Evolutionary conservation across 257 asterid species (phyloP), one percentile per base, ranked within the genome.

Genomic region (Verbena officinalis): DNA sequence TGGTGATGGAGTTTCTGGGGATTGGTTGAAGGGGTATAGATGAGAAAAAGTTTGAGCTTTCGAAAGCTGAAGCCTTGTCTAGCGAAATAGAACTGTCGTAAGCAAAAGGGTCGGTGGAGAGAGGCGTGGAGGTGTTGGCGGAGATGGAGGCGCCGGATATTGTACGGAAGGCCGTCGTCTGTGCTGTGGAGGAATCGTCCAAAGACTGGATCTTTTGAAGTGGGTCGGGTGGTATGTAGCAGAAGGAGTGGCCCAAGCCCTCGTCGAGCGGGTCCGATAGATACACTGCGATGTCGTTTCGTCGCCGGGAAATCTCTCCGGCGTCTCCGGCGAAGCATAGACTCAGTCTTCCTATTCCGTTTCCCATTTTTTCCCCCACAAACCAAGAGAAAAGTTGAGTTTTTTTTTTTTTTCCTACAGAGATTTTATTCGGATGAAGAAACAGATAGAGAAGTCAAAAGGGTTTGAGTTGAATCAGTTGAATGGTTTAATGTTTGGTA

Each of bases 81-180:
- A 80, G 62, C n/a, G 72, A 48, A 23, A 75, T 67, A 7, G 81
- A 64, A 16, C 40, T 46, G 60, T 62, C 45, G 83, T 77, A 86
- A 7, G 90, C 71, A 54, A 80, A 71, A 24, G 84, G 71, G 13
- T 86, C 83, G 5, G 96, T 85, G 58, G 99, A 88, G 61, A 83
- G 90, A 43, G 89, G 84, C 4, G 96, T 88, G 50, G 83, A 79
- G 53, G 85, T 75, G 78, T 93, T 93, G 77, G 99, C 99, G 51
- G 97, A 90, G 79, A 93, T 87, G 70, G 97, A 78, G 13, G 99
- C 99, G 62, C 99, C 99, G 74, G 97, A 93, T 61, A 93, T 90
- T 11, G 96, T 83, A 14, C 90, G 74, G 59, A 86, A 86, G 34
- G 88, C 76, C 76, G 96, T 54, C 62, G 80, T 60, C 30, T 58